A percentile compares a stretch with the other conserved stretches of the same genome.
Evolutionary conservation across 1,284 basidiomycete species (phyloP).

Genomic region (Moniliophthora roreri): DNA sequence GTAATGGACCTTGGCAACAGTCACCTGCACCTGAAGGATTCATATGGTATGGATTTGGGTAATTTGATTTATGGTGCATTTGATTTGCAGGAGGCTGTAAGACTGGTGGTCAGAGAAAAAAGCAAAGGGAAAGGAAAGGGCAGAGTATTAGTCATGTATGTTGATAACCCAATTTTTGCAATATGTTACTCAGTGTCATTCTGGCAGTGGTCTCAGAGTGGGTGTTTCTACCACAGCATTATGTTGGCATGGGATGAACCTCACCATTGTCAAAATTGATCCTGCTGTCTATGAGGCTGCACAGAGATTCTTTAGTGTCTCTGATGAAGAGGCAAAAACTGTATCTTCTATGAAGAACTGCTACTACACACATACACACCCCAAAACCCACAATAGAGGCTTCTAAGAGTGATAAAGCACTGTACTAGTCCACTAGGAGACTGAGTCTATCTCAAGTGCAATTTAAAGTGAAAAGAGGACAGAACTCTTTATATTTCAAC

Average conservation of each 20-base stretch:
- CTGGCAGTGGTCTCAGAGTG: constrained; percentile 75
- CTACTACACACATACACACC: no score
- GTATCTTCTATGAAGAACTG: no score
- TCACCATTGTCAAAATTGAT: constrained; percentile 85
- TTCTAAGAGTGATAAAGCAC: no score
- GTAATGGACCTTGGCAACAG: constrained; percentile 40
- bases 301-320: constrained; percentile 72
- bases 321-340: no score
- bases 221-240: constrained; percentile 81
- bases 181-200: not conserved
- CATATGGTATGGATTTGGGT: constrained; percentile 53
- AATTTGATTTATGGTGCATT: constrained; percentile 86
- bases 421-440: no score
- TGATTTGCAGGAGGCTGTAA: constrained; percentile 79
- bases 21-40: constrained; percentile 46
- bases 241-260: constrained; percentile 61
- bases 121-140: constrained; percentile 32
- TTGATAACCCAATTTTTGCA: constrained; percentile 15
- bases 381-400: no score
- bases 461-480: no score
- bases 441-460: no score
- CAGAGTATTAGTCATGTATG: constrained; percentile 74
- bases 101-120: constrained; percentile 52
- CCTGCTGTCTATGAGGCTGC: constrained; percentile 86
- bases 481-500: no score